Evolutionary conservation across 768 basidiomycete species (phyloP).

Genomic region (Sarcodon sp.): DNA sequence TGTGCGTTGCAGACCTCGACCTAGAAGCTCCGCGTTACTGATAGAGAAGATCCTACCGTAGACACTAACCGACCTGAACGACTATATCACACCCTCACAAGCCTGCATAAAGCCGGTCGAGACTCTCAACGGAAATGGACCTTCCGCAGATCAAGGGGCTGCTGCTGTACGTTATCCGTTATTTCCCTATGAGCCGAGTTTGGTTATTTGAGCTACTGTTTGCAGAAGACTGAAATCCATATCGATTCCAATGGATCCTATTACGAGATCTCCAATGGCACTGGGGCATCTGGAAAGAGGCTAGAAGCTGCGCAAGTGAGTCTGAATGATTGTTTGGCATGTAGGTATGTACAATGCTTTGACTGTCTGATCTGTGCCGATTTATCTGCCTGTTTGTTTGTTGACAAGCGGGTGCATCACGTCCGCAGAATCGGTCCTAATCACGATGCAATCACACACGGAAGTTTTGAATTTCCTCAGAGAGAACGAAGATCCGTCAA

Average conservation of each 20-base stretch:
- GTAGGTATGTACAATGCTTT: constrained; percentile 59
- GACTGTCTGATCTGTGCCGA: not conserved
- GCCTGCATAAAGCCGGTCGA: constrained; percentile 95
- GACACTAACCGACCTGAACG: constrained; percentile 92
- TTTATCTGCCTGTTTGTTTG: not conserved
- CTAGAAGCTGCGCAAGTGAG: constrained; percentile 92
- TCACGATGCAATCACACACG: constrained; percentile 88
- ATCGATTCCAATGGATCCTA: constrained; percentile 81
- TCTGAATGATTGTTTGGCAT: constrained; percentile 94
- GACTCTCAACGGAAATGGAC: constrained; percentile 31
- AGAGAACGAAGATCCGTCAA: constrained; percentile 29
- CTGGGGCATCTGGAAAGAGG: constrained; percentile 29
- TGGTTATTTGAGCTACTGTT: constrained; percentile 8
- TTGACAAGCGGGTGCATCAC: constrained; percentile 85
- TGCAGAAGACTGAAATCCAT: constrained; percentile 73
- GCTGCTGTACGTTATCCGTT: constrained; percentile 23
- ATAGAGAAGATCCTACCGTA: constrained; percentile 14
- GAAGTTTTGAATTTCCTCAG: constrained; percentile 79
- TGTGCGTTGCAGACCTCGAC: constrained; percentile 26
- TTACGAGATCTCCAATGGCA: constrained; percentile 55
- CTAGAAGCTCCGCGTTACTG: not conserved
- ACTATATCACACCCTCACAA: constrained; percentile 93
- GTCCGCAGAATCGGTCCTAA: constrained; percentile 93
- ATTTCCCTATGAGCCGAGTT: constrained; percentile 5
- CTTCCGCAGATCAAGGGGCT: constrained; percentile 22